A percentile compares a stretch with the other conserved stretches of the same genome.
phyloP scores from a whole-genome alignment of 2,329 filamentous ascomycete species.

The Hymenoscyphus scutula region DNA sequence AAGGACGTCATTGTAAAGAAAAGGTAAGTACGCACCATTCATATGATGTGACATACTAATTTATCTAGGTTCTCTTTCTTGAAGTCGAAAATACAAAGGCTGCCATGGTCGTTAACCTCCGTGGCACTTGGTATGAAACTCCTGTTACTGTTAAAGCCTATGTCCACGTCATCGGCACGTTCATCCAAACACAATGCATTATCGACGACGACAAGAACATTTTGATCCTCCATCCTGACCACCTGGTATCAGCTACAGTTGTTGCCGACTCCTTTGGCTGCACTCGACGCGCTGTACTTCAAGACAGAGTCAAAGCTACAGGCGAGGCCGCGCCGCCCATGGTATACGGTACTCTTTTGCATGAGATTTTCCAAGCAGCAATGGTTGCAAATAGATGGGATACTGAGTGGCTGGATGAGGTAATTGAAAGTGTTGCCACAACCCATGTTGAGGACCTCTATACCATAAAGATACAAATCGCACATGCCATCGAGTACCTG shows the following conservation, averaged over 20 bases:
- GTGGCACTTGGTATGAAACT: constrained; percentile 85
- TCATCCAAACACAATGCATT: constrained; percentile 69
- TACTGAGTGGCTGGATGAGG: constrained; percentile 58
- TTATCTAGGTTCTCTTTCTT: constrained; percentile 70
- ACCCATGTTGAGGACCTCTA: constrained; percentile 87
- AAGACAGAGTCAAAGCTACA: constrained; percentile 91
- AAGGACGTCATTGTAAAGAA: constrained; percentile 59
- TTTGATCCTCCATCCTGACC: constrained; percentile 89
- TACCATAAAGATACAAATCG: constrained; percentile 73
- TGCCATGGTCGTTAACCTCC: constrained; percentile 68
- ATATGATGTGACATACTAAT: constrained; percentile 8
- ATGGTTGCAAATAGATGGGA: constrained; percentile 83
- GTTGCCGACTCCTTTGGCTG: constrained; percentile 96
- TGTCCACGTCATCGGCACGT: constrained; percentile 82
- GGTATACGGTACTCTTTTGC: constrained; percentile 89
- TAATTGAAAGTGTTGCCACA: constrained; percentile 68
- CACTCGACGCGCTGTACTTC: constrained; percentile 83
- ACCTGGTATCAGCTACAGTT: constrained; percentile 90
- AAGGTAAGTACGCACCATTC: constrained; percentile 56
- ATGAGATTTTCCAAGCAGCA: constrained; percentile 93
- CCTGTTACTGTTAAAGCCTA: constrained; percentile 71
- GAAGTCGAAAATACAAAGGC: constrained; percentile 70
- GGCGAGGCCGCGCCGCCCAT: constrained; percentile 75
- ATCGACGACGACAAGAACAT: constrained; percentile 81
- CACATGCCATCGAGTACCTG: constrained; percentile 74